Conservation (phyloP, 2,329 filamentous ascomycete species). For the Myriosclerotinia curreyana region DNA sequence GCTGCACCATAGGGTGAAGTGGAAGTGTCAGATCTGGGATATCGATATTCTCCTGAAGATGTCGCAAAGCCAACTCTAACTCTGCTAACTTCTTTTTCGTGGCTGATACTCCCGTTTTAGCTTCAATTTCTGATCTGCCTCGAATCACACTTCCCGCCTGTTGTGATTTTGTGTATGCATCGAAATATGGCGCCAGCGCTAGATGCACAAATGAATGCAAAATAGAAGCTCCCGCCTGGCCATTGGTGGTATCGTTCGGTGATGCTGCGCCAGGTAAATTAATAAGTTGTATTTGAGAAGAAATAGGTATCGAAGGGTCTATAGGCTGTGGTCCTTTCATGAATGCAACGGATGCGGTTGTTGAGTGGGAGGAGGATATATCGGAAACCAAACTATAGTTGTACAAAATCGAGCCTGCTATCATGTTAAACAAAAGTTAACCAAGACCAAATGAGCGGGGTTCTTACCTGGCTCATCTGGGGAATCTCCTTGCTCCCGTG, state of each 20-base stretch:
- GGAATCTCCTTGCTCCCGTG: conserved; percentile 37
- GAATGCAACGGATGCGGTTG: conserved; percentile 80
- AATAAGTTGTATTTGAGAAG: conserved; percentile 86
- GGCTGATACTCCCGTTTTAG: conserved; percentile 92
- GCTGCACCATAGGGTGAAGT: conserved; percentile 85
- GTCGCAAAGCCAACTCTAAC: conserved; percentile 81
- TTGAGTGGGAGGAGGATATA: conserved; percentile 74
- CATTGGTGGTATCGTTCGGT: conserved; percentile 57
- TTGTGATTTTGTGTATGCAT: conserved; percentile 86
- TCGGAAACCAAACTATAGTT: conserved; percentile 79
- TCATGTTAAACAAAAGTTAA: conserved; percentile 37
- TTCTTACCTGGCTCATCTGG: conserved; percentile 42
- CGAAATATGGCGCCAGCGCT: conserved; percentile 91
- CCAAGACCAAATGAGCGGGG: neutral
- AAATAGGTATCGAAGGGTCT: conserved; percentile 76
- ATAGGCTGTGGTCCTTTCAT: conserved; percentile 87
- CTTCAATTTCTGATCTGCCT: conserved; percentile 78
- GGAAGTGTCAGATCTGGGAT: conserved; percentile 88
- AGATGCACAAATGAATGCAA: conserved; percentile 89
- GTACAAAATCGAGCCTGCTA: conserved; percentile 54
- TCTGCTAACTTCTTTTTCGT: conserved; percentile 97
- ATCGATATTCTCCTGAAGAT: conserved; percentile 96
- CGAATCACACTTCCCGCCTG: conserved; percentile 64
- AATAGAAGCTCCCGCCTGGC: conserved; percentile 67
- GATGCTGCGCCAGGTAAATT: conserved; percentile 82